phyloP scores from a whole-genome alignment of 2,329 filamentous ascomycete genomes.

The Colletotrichum abscissum region DNA sequence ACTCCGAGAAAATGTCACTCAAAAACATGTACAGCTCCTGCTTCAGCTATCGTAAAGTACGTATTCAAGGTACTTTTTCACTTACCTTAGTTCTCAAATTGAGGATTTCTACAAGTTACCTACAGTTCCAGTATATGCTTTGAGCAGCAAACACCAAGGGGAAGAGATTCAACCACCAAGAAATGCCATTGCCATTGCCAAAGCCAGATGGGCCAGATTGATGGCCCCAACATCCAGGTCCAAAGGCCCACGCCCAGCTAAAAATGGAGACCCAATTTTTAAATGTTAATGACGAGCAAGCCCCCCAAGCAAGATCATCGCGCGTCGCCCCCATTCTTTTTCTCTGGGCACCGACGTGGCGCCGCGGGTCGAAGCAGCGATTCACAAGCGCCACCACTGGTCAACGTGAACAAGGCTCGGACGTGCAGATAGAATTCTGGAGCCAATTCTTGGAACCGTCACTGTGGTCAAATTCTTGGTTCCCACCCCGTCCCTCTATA shows the following conservation, averaged over 20 bases:
- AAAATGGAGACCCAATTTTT: conserved; percentile 4
- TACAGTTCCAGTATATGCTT: too few relatives aligned
- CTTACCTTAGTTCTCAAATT: too few relatives aligned
- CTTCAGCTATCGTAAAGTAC: too few relatives aligned
- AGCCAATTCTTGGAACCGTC: neutral
- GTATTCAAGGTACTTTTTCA: too few relatives aligned
- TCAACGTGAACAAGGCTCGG: conserved; percentile 18
- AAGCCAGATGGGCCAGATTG: neutral
- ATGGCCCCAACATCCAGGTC: neutral
- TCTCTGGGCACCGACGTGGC: conserved; percentile 30
- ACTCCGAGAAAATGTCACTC: neutral
- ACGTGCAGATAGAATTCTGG: conserved; percentile 19
- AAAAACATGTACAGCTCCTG: neutral
- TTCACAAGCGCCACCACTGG: neutral
- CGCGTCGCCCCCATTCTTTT: conserved; percentile 18
- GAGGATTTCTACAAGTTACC: too few relatives aligned
- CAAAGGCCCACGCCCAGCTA: neutral
- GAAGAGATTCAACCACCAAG: neutral
- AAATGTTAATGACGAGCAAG: conserved; percentile 21
- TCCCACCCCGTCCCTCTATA: neutral
- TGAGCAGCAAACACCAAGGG: neutral
- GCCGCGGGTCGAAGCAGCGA: neutral
- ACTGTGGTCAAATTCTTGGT: conserved; percentile 6
- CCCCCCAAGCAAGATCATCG: conserved; percentile 21
- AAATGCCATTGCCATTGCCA: neutral